phyloP scores from a whole-genome alignment of 2,329 filamentous ascomycete genomes.

The Verticillium alfalfae region DNA sequence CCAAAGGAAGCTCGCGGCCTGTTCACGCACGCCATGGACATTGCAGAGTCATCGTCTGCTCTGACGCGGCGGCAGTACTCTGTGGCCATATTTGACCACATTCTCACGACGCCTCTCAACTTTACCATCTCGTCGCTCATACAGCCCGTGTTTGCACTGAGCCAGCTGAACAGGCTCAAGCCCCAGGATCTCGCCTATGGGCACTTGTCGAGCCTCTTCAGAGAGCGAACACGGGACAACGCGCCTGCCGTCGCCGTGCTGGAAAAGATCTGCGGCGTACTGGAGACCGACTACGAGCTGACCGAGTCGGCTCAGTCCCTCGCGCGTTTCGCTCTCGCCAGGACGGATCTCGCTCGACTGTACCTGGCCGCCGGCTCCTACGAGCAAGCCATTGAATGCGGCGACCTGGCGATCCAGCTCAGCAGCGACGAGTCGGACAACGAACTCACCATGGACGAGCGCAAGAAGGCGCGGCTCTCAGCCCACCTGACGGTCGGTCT shows the following conservation, averaged over 20 bases:
- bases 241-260: conserved; percentile 58
- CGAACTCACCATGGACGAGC: conserved; percentile 58
- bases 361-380: conserved; percentile 66
- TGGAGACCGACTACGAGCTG: conserved; percentile 79
- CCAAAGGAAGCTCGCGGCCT: conserved; percentile 72
- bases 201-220: conserved; percentile 74
- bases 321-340: conserved; percentile 72
- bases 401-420: conserved; percentile 74
- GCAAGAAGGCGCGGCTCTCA: conserved; percentile 70
- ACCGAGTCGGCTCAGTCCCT: conserved; percentile 73
- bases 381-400: conserved; percentile 67
- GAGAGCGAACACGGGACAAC: conserved; percentile 73
- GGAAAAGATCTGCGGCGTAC: conserved; percentile 57
- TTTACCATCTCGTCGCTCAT: conserved; percentile 60
- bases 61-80: conserved; percentile 76
- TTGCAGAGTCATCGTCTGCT: conserved; percentile 71
- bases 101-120: conserved; percentile 52
- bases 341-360: conserved; percentile 80
- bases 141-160: conserved; percentile 82
- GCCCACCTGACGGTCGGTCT: conserved; percentile 82
- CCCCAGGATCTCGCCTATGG: conserved; percentile 66
- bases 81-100: conserved; percentile 74
- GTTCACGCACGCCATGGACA: conserved; percentile 92
- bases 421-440: conserved; percentile 66
- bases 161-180: conserved; percentile 68